Base-by-base conservation (phyloP, 1,284 basidiomycete species). In the Malassezia cuniculi region DNA sequence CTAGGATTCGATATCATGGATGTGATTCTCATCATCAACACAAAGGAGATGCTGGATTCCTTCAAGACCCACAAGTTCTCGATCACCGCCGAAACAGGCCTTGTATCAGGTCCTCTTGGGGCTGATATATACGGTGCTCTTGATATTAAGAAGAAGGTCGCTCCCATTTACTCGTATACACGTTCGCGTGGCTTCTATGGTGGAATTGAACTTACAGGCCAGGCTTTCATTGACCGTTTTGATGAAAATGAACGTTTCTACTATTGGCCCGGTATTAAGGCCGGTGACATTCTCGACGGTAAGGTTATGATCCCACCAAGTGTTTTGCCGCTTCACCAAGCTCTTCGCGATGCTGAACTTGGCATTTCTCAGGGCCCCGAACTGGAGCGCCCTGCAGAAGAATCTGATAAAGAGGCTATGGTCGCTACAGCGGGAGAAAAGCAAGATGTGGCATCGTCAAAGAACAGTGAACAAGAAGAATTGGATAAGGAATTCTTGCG, bases 11-110 rank as follows among this genome's bases (percentile, higher is more conserved):
- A 65, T 42, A 48, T 65, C 26, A 54, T 63, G 8, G 60, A 65
- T 39, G 54, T 54, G 18, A 47, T 51, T n/a, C 45, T 72, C 10
- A 59, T 74, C 26, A 68, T 75, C 27, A 70, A 72, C 14, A 69
- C 70, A 0, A 69, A 71, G 35, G 58, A 69, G 21, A 72, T 73
- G 0, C 66, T 76, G 35, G 69, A 74, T 32, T 61, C 69, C 2
- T 76, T 76, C 57, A 60, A 57, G 27, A 68, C 69, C 4, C 72
- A 73, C 60, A 74, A 75, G 46, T 66, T 71, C 9, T 73, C 73
- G 0, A 47, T 75, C 5, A 73, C 73, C 0, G 63, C 70, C 0
- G 73, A 75, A 46, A 67, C 74, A 1, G 73, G 61, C 6, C 68
- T 75, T 1, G 72, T 70, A 0, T 72, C 73, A 0, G 74, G 74